Evolutionary conservation across 345 rosid species (phyloP), one percentile per base, ranked within the genome.

Genomic region (Diplotaxis tenuifolia): DNA sequence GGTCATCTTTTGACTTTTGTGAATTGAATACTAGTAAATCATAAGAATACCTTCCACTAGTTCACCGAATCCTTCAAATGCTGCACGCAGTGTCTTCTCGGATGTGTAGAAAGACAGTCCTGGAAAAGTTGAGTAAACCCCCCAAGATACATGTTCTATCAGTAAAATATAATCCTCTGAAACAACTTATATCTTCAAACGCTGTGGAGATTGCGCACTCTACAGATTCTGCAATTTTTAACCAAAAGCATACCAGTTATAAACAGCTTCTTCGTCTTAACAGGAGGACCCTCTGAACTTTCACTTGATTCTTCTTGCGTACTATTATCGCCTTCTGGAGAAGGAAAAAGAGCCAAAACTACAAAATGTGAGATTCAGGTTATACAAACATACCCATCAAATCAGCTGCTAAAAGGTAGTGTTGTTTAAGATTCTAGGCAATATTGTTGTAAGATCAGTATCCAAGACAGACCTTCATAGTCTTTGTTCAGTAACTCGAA

Each of bases 51-150:
- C 98, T 88, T 91, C 88, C 14, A 89, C 93, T 74, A 91, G 88
- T 68, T 88, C 93, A 34, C 98, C 98, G 2, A 91, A 91, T 28
- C 88, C 90, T 78, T 94, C 93, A 80, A 91, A 94, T 72, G 96
- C 95, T 55, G 91, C 84, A 11, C 91, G 89, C 34, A 94, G 71
- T 64, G 97, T 94, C 83, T 91, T 94, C 86, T 91, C 99, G 0
- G 97, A 94, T 23, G 99, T 91, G 79, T 94, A 94, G 80, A 94
- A 94, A 22, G 99, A 94, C 62, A 94, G 78, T 54, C 96, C 99
- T 91, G 81, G 81, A 38, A 56, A 31, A 2, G 4, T 31, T 72
- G 61, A 31, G 14, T 1, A 61, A 52, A 15, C 60, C 74, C n/a
- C 60, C 74, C n/a, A 23, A 56, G 15, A 62, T 62, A 66, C 28